Conservation (phyloP, 2,329 filamentous ascomycete genomes). For the Aspergillus ochraceoroseus region DNA sequence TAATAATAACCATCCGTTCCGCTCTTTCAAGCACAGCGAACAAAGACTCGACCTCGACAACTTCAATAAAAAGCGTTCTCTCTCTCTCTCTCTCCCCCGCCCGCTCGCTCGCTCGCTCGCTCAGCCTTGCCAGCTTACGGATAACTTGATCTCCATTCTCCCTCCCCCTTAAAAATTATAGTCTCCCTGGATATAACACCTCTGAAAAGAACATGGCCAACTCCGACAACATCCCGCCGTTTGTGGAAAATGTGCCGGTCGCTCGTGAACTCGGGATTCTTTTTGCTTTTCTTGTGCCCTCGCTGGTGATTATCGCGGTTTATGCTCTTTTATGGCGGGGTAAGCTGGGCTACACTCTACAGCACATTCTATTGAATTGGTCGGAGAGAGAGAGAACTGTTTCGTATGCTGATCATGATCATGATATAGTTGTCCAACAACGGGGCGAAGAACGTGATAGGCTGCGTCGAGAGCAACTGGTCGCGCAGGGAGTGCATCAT, state of each 20-base stretch:
- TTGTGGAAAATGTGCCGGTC: constrained; percentile 31
- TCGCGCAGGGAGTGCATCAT: constrained; percentile 20
- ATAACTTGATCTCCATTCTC: too few relatives aligned
- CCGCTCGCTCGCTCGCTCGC: too few relatives aligned
- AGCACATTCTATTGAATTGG: too few relatives aligned
- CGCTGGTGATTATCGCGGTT: constrained; percentile 30
- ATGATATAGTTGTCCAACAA: constrained; percentile 23
- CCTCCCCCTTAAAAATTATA: too few relatives aligned
- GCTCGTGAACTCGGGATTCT: constrained; percentile 38
- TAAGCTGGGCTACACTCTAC: constrained; percentile 16
- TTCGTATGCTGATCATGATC: too few relatives aligned
- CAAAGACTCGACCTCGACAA: too few relatives aligned
- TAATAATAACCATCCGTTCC: too few relatives aligned
- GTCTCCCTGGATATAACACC: background rate
- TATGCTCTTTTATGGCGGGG: constrained; percentile 37
- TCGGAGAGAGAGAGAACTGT: too few relatives aligned
- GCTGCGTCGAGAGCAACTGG: constrained; percentile 7
- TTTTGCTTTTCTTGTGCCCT: constrained; percentile 37
- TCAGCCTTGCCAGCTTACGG: too few relatives aligned
- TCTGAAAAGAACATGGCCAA: background rate
- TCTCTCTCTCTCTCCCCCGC: too few relatives aligned
- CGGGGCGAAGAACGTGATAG: constrained; percentile 28
- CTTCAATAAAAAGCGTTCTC: too few relatives aligned
- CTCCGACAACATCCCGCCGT: constrained; percentile 22
- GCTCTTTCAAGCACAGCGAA: too few relatives aligned